These are phyloP conservation scores for Dioscorea dumetorum DNA, from an alignment of 106 monocot genomes.

Conservation along the genomic window DNA sequence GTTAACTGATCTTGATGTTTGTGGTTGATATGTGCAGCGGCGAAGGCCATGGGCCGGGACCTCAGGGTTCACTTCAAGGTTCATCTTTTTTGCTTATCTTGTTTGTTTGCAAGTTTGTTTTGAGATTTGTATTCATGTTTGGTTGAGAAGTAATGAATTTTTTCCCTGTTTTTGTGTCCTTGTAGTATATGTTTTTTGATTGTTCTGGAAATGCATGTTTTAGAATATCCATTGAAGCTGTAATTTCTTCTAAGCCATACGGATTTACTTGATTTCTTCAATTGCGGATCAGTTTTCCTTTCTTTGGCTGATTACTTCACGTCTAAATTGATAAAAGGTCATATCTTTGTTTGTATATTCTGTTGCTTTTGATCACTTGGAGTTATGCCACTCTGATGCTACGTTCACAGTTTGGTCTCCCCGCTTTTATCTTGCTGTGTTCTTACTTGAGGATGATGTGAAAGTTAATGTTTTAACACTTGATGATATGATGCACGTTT, in stretches of 20 bases:
- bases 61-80: conserved; percentile 46
- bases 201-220: neutral
- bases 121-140: too few species aligned
- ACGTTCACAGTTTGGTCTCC: too few species aligned
- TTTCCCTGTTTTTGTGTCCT: neutral
- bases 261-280: neutral
- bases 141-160: neutral
- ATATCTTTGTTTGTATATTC: too few species aligned
- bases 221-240: neutral
- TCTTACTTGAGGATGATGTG: too few species aligned
- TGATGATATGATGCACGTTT: too few species aligned
- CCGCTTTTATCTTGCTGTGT: too few species aligned
- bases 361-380: too few species aligned
- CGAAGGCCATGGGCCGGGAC: conserved; percentile 36
- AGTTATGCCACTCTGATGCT: too few species aligned
- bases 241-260: neutral
- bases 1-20: neutral
- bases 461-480: too few species aligned
- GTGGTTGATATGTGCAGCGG: conserved; percentile 18
- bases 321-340: too few species aligned
- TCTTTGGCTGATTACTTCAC: too few species aligned
- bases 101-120: neutral
- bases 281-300: too few species aligned
- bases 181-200: neutral
- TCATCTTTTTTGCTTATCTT: neutral